Evolutionary conservation across 164 flowering plant species (phyloP).

Genomic region (Magnolia changhungtana): DNA sequence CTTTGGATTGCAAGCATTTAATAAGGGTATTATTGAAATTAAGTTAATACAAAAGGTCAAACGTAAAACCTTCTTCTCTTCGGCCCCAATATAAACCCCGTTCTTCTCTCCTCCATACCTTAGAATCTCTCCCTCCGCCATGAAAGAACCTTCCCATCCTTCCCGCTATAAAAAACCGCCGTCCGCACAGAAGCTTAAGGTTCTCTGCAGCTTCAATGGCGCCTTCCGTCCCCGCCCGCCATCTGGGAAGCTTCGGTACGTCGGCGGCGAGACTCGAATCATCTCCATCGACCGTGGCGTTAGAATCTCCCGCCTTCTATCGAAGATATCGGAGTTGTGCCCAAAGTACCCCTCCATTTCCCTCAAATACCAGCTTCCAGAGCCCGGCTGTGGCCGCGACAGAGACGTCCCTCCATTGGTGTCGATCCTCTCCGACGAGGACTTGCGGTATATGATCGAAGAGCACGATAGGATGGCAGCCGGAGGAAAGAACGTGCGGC

Average conservation of each 20-base stretch:
- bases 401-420: slow-evolving; percentile 9
- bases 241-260: slow-evolving; percentile 27
- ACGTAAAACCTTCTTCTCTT: no score
- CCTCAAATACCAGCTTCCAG: slow-evolving; percentile 24
- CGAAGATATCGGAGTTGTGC: slow-evolving; percentile 23
- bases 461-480: slow-evolving; percentile 24
- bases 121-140: not conserved
- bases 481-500: slow-evolving; percentile 15
- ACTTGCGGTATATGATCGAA: slow-evolving; percentile 27
- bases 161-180: not conserved
- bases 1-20: no score
- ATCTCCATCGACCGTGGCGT: slow-evolving; percentile 24
- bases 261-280: slow-evolving; percentile 41
- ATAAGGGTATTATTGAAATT: no score
- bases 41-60: no score
- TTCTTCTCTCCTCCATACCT: not conserved
- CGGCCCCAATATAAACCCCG: no score
- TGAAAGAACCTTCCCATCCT: not conserved
- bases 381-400: not conserved
- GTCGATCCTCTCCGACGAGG: slow-evolving; percentile 29
- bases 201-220: slow-evolving; percentile 33
- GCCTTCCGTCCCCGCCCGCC: slow-evolving; percentile 23
- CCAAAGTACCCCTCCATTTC: slow-evolving; percentile 10
- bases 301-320: slow-evolving; percentile 14
- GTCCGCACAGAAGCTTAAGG: slow-evolving; percentile 26